Evolutionary conservation across 192 early-diverging fungal species (phyloP).

Genomic region (Dimargaris verticillata): DNA sequence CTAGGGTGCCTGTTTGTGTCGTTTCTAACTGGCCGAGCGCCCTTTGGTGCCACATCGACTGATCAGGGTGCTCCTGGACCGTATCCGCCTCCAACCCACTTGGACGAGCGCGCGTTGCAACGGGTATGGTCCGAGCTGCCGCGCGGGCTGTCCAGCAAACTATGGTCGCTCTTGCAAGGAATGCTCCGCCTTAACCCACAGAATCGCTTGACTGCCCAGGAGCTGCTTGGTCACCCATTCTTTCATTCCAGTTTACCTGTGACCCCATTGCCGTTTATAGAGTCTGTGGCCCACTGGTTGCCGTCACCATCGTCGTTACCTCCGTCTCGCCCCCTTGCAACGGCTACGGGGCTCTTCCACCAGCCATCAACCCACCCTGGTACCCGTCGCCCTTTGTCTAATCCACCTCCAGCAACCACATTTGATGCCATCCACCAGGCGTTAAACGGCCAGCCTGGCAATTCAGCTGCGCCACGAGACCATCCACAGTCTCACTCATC

Average conservation of each 20-base stretch:
- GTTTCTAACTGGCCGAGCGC: constrained; percentile 49
- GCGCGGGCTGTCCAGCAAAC: constrained; percentile 27
- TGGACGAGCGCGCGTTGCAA: background rate
- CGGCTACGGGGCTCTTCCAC: too few relatives aligned
- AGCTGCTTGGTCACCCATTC: constrained; percentile 37
- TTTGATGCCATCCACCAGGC: constrained; percentile 6
- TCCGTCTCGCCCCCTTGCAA: too few relatives aligned
- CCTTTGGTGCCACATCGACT: constrained; percentile 33
- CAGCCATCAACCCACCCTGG: too few relatives aligned
- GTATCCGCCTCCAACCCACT: too few relatives aligned
- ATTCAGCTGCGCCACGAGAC: background rate
- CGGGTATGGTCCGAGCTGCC: constrained; percentile 25
- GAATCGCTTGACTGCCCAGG: constrained; percentile 26
- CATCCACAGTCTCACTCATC: constrained; percentile 9
- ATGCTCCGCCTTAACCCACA: constrained; percentile 41
- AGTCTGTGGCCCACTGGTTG: constrained; percentile 9
- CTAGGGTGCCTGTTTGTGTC: constrained; percentile 61
- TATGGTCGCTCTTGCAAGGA: constrained; percentile 33
- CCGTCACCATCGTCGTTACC: constrained; percentile 1
- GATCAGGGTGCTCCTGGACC: background rate
- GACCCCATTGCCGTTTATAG: background rate
- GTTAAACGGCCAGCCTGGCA: background rate
- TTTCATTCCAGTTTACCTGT: constrained; percentile 22
- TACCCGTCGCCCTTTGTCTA: too few relatives aligned
- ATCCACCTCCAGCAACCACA: background rate